Conservation (phyloP, 1,139 yeast species). For the Candida labiduridarum region DNA sequence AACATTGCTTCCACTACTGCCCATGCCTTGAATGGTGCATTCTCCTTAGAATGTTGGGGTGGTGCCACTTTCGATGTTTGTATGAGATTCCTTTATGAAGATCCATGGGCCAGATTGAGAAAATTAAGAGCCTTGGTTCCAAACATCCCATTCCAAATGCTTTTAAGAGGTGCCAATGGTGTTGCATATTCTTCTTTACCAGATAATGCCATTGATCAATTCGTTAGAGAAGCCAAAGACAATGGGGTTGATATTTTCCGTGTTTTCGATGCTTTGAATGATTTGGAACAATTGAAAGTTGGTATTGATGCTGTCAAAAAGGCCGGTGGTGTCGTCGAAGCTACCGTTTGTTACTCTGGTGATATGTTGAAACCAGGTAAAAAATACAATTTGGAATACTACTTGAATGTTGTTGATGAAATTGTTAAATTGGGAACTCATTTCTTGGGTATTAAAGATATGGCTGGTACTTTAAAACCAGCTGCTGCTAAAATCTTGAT, state of each 20-base stretch:
- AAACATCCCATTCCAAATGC: slow-evolving; percentile 98
- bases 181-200: slow-evolving; percentile 97
- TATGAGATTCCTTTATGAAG: slow-evolving; percentile 97
- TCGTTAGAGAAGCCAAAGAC: slow-evolving; percentile 90
- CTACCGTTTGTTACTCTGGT: slow-evolving; percentile 98
- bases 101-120: slow-evolving; percentile 97
- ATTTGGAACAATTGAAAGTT: slow-evolving; percentile 91
- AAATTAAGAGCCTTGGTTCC: slow-evolving; percentile 88
- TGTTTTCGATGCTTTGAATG: slow-evolving; percentile 96
- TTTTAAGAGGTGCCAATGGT: slow-evolving; percentile 98
- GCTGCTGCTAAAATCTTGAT: slow-evolving; percentile 83
- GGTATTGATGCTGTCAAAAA: slow-evolving; percentile 98
- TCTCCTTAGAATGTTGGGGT: slow-evolving; percentile 99
- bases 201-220: slow-evolving; percentile 97
- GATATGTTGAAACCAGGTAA: slow-evolving; percentile 95
- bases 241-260: slow-evolving; percentile 97
- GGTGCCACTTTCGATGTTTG: slow-evolving; percentile 99
- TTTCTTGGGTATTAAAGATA: slow-evolving; percentile 94
- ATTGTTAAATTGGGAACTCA: slow-evolving; percentile 95
- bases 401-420: slow-evolving; percentile 76
- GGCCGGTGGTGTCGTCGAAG: slow-evolving; percentile 99
- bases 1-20: slow-evolving; percentile 95
- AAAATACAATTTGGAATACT: slow-evolving; percentile 92
- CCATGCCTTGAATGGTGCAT: slow-evolving; percentile 85
- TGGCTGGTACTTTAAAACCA: slow-evolving; percentile 99